Evolutionary conservation across 2,329 filamentous ascomycete species (phyloP).

Genomic region (Curvularia sp.): DNA sequence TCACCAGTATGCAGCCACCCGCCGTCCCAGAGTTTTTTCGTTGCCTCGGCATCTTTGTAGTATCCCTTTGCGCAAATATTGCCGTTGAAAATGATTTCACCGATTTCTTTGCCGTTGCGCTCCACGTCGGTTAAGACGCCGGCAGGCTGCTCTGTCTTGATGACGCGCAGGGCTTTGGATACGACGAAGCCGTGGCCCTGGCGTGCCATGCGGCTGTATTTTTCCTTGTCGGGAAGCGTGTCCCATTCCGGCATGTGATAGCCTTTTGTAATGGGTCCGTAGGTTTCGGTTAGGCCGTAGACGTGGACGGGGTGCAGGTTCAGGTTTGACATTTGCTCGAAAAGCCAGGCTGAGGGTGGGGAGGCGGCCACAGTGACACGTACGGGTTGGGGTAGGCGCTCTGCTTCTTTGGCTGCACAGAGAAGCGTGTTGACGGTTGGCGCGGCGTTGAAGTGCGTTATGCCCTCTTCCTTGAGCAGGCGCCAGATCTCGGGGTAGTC

Average conservation of each 20-base stretch:
- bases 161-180: slow-evolving; percentile 78
- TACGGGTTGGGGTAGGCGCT: slow-evolving; percentile 71
- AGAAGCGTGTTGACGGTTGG: slow-evolving; percentile 96
- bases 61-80: slow-evolving; percentile 95
- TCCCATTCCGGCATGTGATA: slow-evolving; percentile 90
- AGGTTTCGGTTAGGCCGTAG: slow-evolving; percentile 88
- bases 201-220: slow-evolving; percentile 87
- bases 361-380: slow-evolving; percentile 91
- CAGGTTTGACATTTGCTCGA: slow-evolving; percentile 86
- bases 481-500: slow-evolving; percentile 94
- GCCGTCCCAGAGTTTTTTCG: slow-evolving; percentile 83
- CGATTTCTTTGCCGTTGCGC: slow-evolving; percentile 75
- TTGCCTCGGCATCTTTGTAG: slow-evolving; percentile 87
- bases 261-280: slow-evolving; percentile 93
- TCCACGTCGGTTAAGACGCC: slow-evolving; percentile 71
- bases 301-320: slow-evolving; percentile 93
- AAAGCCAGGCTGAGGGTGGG: slow-evolving; percentile 87
- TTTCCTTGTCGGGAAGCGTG: slow-evolving; percentile 72
- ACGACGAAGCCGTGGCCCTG: slow-evolving; percentile 93
- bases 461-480: slow-evolving; percentile 80
- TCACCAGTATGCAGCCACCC: slow-evolving; percentile 90
- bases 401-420: slow-evolving; percentile 79
- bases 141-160: slow-evolving; percentile 77
- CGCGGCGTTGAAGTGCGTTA: slow-evolving; percentile 95
- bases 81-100: slow-evolving; percentile 84